A percentile compares a stretch with the other conserved stretches of the same genome.
Conservation (phyloP, 1,284 basidiomycete genomes). For the Wallemia ichthyophaga region DNA sequence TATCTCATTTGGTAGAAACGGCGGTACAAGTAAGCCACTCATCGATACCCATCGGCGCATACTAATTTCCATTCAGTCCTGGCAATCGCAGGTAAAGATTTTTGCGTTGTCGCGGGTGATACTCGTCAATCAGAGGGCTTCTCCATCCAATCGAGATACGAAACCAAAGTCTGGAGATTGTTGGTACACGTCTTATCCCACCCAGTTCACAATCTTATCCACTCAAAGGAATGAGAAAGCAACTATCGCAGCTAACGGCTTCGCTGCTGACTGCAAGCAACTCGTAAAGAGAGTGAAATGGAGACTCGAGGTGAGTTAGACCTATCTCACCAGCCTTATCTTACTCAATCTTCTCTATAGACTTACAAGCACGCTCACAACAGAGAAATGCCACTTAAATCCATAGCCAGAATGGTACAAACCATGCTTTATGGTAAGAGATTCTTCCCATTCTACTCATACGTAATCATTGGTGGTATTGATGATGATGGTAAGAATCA, state of each 20-base stretch:
- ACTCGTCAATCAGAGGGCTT: constrained; percentile 81
- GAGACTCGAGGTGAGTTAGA: constrained; percentile 40
- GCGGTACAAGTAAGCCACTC: not conserved
- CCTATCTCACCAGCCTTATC: not conserved
- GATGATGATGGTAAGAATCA: constrained; percentile 56
- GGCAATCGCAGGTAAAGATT: constrained; percentile 70
- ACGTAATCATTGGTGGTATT: constrained; percentile 76
- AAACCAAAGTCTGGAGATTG: constrained; percentile 65
- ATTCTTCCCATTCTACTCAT: constrained; percentile 89
- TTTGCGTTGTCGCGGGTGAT: constrained; percentile 74
- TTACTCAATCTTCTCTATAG: constrained; percentile 19
- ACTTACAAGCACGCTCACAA: constrained; percentile 85
- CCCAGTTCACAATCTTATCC: not conserved
- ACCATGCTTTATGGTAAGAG: constrained; percentile 79
- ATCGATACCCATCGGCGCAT: too few species aligned
- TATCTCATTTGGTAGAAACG: not conserved
- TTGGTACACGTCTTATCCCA: constrained; percentile 16
- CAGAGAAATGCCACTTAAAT: constrained; percentile 68
- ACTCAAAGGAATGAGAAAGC: constrained; percentile 52
- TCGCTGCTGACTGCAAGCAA: constrained; percentile 80
- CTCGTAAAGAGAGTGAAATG: constrained; percentile 84
- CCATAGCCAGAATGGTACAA: constrained; percentile 76
- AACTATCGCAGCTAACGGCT: constrained; percentile 73
- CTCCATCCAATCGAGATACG: constrained; percentile 80
- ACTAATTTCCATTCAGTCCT: constrained; percentile 32